phyloP scores from a whole-genome alignment of 192 early-diverging fungal genomes.

The Entomortierella beljakovae region DNA sequence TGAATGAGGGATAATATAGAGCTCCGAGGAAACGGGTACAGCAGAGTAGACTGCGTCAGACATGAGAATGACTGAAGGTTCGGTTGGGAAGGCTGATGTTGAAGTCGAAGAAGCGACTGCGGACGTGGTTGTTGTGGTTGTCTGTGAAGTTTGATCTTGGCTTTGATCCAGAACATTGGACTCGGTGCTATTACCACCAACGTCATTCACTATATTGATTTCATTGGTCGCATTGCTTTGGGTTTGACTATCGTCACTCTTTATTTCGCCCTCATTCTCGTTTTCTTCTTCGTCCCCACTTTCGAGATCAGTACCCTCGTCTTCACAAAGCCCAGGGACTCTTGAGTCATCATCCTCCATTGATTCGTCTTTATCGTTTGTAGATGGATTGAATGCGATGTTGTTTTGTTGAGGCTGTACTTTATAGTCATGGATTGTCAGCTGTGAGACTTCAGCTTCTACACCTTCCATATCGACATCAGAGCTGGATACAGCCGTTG shows the following conservation, averaged over 20 bases:
- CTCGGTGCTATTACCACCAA: not conserved
- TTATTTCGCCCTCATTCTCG: not conserved
- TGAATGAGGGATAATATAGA: slow-evolving; percentile 42
- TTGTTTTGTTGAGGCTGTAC: not conserved
- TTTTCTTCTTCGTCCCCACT: not conserved
- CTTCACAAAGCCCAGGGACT: slow-evolving; percentile 9
- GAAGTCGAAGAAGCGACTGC: slow-evolving; percentile 5
- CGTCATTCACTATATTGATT: not conserved
- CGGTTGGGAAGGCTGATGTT: slow-evolving; percentile 1
- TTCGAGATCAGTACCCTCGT: slow-evolving; percentile 7
- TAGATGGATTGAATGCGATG: not conserved
- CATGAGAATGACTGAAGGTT: slow-evolving; percentile 28
- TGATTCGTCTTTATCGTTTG: not conserved
- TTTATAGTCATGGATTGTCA: slow-evolving; percentile 2
- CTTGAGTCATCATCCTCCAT: slow-evolving; percentile 5
- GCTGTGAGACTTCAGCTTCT: slow-evolving; percentile 13
- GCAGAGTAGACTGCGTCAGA: slow-evolving; percentile 38
- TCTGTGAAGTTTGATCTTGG: no score
- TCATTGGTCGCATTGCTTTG: not conserved
- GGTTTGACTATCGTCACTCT: not conserved
- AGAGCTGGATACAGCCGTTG: no score
- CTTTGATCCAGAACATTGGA: not conserved
- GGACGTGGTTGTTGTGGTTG: not conserved
- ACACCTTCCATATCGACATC: slow-evolving; percentile 27
- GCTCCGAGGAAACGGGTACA: slow-evolving; percentile 34